A percentile compares a stretch with the other conserved stretches of the same genome.
Conservation (phyloP, 1,139 yeast species). For the Blastobotrys malaysiensis region DNA sequence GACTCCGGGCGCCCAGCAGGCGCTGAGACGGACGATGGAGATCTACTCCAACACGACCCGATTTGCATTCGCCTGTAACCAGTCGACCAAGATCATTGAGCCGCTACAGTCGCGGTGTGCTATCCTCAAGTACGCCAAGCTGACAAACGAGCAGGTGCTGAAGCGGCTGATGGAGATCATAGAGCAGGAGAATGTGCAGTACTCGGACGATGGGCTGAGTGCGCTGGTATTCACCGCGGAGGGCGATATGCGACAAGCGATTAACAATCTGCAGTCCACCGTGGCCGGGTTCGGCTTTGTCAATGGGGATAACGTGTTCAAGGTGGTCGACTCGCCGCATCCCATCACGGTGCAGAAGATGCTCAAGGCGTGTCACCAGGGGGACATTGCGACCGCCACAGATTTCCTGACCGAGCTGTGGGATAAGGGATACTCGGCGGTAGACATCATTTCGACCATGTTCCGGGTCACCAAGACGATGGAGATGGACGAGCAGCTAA, state of each 20-base stretch:
- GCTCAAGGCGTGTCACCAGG: constrained; percentile 48
- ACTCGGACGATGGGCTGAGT: constrained; percentile 84
- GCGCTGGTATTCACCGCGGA: constrained; percentile 96
- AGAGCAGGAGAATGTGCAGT: constrained; percentile 64
- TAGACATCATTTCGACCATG: constrained; percentile 86
- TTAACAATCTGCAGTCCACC: constrained; percentile 88
- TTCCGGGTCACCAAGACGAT: constrained; percentile 81
- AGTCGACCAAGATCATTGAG: constrained; percentile 88
- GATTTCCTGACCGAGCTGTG: constrained; percentile 63
- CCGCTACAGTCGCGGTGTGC: constrained; percentile 98
- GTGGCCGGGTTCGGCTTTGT: constrained; percentile 92
- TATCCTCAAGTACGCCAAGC: constrained; percentile 73
- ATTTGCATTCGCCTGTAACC: constrained; percentile 97
- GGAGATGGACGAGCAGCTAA: constrained; percentile 56
- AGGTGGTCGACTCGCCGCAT: constrained; percentile 95
- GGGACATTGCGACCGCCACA: constrained; percentile 64
- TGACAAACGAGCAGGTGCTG: constrained; percentile 80
- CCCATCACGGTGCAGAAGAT: constrained; percentile 80
- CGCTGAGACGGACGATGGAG: constrained; percentile 95
- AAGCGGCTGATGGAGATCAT: constrained; percentile 69
- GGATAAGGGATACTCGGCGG: constrained; percentile 89
- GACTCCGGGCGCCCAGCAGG: constrained; percentile 99
- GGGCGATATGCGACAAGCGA: constrained; percentile 98
- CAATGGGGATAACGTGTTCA: constrained; percentile 85
- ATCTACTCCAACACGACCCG: constrained; percentile 89